Evolutionary conservation across 768 basidiomycete species (phyloP).

Genomic region (Mycena sanguinolenta): DNA sequence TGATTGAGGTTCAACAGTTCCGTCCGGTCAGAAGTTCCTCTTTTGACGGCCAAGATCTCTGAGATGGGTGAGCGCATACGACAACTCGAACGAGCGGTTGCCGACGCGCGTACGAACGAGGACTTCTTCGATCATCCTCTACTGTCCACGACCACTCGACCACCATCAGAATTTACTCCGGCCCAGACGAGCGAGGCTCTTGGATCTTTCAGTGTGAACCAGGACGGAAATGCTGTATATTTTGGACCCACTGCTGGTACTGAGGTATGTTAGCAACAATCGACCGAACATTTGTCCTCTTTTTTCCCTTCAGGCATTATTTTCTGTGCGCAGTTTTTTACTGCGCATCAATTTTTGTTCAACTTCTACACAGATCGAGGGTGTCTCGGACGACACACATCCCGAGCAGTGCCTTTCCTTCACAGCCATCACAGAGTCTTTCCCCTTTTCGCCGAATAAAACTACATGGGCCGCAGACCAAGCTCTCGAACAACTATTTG

Average conservation of each 20-base stretch:
- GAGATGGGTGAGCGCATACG: conserved; percentile 60
- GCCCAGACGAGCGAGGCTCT: conserved; percentile 49
- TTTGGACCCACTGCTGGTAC: conserved; percentile 65
- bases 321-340: conserved; percentile 14
- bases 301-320: conserved; percentile 20
- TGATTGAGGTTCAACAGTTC: conserved; percentile 40
- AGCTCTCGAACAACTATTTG: conserved; percentile 41
- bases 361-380: conserved; percentile 26
- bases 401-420: conserved; percentile 20
- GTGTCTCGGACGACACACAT: neutral
- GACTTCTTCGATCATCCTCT: conserved; percentile 11
- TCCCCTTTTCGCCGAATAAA: conserved; percentile 45
- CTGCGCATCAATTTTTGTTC: neutral
- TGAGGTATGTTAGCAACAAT: conserved; percentile 47
- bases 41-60: conserved; percentile 51
- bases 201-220: conserved; percentile 60
- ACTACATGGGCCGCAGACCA: conserved; percentile 34
- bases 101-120: conserved; percentile 32
- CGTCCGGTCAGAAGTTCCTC: conserved; percentile 55
- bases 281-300: neutral
- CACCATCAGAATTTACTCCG: conserved; percentile 14
- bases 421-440: conserved; percentile 33
- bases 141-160: neutral
- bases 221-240: conserved; percentile 60
- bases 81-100: conserved; percentile 58